These are phyloP conservation scores for Incumbomyces delicatus DNA, from an alignment of 2,329 filamentous ascomycete species.

Conservation along the genomic window DNA sequence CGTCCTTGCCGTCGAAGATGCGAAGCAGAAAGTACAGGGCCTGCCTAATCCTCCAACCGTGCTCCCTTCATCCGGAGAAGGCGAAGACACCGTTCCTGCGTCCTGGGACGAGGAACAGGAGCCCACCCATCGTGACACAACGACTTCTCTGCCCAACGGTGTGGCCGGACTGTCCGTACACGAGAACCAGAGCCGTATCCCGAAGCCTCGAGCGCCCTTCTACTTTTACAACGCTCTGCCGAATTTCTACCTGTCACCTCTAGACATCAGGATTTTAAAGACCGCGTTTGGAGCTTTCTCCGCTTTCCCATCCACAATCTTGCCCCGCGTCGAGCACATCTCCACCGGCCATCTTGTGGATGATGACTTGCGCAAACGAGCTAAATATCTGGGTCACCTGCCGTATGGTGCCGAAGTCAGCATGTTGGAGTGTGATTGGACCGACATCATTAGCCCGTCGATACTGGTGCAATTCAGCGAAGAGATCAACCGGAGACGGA, in stretches of 20 bases:
- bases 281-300: constrained; percentile 77
- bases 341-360: constrained; percentile 82
- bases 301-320: constrained; percentile 71
- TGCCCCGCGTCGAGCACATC: constrained; percentile 80
- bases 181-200: constrained; percentile 4
- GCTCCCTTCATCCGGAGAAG: constrained; percentile 12
- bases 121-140: constrained; percentile 1
- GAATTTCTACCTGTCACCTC: constrained; percentile 79
- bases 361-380: constrained; percentile 69
- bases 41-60: constrained; percentile 54
- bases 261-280: constrained; percentile 88
- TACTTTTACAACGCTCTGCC: constrained; percentile 82
- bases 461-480: constrained; percentile 64
- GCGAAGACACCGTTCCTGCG: constrained; percentile 11
- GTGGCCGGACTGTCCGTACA: constrained; percentile 20
- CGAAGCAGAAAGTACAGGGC: constrained; percentile 63
- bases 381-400: constrained; percentile 79
- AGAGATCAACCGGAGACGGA: constrained; percentile 67
- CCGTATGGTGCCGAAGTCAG: constrained; percentile 84
- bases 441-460: constrained; percentile 68
- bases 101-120: constrained; percentile 13
- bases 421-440: constrained; percentile 92
- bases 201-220: constrained; percentile 29
- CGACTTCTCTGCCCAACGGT: constrained; percentile 20
- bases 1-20: constrained; percentile 59